Base-by-base conservation (phyloP, 139 green algal species). In the Bryopsis sp. region DNA sequence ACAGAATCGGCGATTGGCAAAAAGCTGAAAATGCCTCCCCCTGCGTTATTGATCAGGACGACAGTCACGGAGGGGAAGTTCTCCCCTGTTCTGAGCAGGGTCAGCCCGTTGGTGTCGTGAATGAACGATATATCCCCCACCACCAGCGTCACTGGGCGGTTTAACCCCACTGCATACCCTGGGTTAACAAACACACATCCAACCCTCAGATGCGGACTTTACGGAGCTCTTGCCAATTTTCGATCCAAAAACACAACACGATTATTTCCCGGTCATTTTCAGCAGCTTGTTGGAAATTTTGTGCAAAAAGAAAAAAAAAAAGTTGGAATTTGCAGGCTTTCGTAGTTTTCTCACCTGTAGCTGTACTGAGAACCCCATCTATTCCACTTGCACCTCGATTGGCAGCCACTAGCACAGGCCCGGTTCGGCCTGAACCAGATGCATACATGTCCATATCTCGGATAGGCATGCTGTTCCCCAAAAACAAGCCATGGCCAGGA, bases 401-500 rank as follows among this genome's bases (percentile, higher is more conserved):
- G 28, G 89, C 88, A 3, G 72, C 85, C 59, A 97, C 85, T 43
- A 47, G n/a, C 15, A 63, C 32, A 32, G n/a, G 35, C 7, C 8
- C 8, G 70, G 26, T 33, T 35, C 24, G n/a, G 22, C 11, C 1
- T n/a, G n/a, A n/a, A 24, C 22, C 47, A 1, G 5, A 24, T 39
- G 48, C 0, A 72, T 92, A 98, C 86, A 97, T 95, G 72, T 99
- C 93, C 70, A 96, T 86, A 71, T 99, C 95, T 0, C 95, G 77
- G 58, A 99, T 97, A 36, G 95, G 90, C 95, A 99, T 99, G 70
- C 76, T 89, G 79, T 99, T 99, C 26, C 95, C 95, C 34, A 97
- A 71, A 74, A 97, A 99, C 2, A 99, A 72, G 4, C 76, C 93
- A 66, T 88, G 69, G 19, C 85, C 86, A 46, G 76, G 33, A 0